Evolutionary conservation across 495 filamentous ascomycete species (phyloP), one percentile per base, ranked within the genome.

Genomic region (Aspergillus asperescens): DNA sequence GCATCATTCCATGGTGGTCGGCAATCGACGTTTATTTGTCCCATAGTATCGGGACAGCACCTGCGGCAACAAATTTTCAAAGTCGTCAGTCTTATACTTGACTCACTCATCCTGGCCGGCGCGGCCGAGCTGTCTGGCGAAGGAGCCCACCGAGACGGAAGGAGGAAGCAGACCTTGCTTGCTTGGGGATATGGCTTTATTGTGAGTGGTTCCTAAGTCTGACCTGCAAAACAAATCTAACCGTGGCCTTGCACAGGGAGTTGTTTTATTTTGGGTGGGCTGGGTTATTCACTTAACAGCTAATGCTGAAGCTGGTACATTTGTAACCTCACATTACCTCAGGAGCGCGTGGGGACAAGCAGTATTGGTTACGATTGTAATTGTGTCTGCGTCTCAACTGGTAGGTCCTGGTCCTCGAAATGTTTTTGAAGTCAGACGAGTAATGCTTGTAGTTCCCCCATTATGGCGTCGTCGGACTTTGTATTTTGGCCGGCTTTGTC

Each of bases 1-100:
- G 52, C 61, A 8, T 62, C 59, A 1, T 62, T 71, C 5, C 47
- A 57, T 0, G 49, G 51, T 20, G 69, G 66, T 20, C 60, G 56
- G 16, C 63, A 61, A 15, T 78, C 77, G 12, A 77, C 71, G 1
- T 77, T 74, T 49, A 74, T 80, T 23, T 80, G 77, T 54, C 67
- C 75, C 16, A 59, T 68, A 7, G 53, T 62, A 10, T 62, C 63
- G 13, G 48, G 62, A 12, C 61, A 58, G 16, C 55, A 58, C 34
- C 44, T 56, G 12, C 55, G 52, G 9, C 42, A 73, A 13, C 69
- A 55, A 8, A 42, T 53, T 2, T 39, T 71, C 18, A 65, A 59
- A 48, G 19, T 67, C 5, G 19, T 65, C 20, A 64, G 59, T n/a
- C 7, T 64, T 7, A 15, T 70, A 5, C 38, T 73, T 3, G 74